Evolutionary conservation across 805 yeast genomes (phyloP), one percentile per base, ranked within the genome.

Genomic region (Blastobotrys parvus): DNA sequence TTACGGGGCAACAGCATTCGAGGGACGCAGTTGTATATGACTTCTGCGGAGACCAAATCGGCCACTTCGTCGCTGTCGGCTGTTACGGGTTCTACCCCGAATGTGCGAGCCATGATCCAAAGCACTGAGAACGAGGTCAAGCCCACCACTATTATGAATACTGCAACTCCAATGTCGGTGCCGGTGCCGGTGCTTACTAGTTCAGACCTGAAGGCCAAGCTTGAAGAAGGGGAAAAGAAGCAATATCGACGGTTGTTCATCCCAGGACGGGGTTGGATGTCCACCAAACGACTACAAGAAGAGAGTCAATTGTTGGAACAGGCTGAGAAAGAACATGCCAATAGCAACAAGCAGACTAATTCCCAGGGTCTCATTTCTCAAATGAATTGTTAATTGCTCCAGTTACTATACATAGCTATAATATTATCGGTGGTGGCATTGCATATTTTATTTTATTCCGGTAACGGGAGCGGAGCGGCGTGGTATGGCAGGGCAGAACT

Each of bases 181-280:
- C 41, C 41, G 4, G 10, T 27, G 13, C 19, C 37, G n/a, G 25
- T 20, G 3, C 31, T 33, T 8, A 33, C 38, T 11, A 31, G 34
- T 18, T 13, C 23, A 17, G 43, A 40, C 11, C 16, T 40, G 20
- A 30, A 31, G 17, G 38, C 37, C n/a, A 40, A 40, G 30, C 38
- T 40, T 20, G 45, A 44, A 5, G 58, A 50, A 23, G 56, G 54
- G 18, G 50, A 43, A 35, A 34, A 47, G 22, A 50, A 50, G 40
- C 49, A 54, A 20, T 53, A 53, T 35, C 50, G 57, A n/a, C 47
- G 58, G 18, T 37, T 54, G 16, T 54, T 50, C 20, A 42, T 54
- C 23, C 57, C 58, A 5, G 56, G 54, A 3, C 31, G 55, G 8
- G 58, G 58, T 13, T 54, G 58, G 58, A 45, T 52, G 18, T 50